A percentile compares a stretch with the other conserved stretches of the same genome.
Evolutionary conservation across 2,329 filamentous ascomycete genomes (phyloP).

Genomic region (Fusarium nygamai): DNA sequence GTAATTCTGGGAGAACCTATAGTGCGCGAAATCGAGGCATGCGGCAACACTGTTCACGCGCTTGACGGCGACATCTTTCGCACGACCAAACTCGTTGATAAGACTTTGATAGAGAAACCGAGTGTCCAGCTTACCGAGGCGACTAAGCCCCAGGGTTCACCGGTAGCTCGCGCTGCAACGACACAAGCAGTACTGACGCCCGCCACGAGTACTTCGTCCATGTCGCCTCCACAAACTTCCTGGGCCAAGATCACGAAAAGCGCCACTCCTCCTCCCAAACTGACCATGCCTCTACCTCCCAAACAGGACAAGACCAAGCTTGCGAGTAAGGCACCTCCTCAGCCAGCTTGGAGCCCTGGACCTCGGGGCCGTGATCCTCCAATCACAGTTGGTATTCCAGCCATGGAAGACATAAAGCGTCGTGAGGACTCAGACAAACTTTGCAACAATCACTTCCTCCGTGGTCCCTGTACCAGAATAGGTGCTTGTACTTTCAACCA

Average conservation of each 20-base stretch:
- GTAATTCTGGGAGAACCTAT: constrained; percentile 65
- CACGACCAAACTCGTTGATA: constrained; percentile 60
- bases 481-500: constrained; percentile 68
- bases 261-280: constrained; percentile 53
- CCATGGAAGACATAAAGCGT: constrained; percentile 66
- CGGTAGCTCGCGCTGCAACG: constrained; percentile 10
- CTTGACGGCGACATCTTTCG: constrained; percentile 63
- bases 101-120: constrained; percentile 11
- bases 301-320: constrained; percentile 40
- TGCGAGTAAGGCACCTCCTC: constrained; percentile 33
- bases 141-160: constrained; percentile 16
- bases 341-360: constrained; percentile 61
- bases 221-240: constrained; percentile 37
- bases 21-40: constrained; percentile 59
- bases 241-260: constrained; percentile 54
- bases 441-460: constrained; percentile 71
- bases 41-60: constrained; percentile 57
- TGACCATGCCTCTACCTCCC: constrained; percentile 52
- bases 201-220: constrained; percentile 39
- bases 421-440: constrained; percentile 65
- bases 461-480: constrained; percentile 65
- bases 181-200: constrained; percentile 35
- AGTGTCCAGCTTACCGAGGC: neutral
- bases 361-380: constrained; percentile 64
- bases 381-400: constrained; percentile 57